Base-by-base conservation (phyloP, 331 rosid genomes). In the Spiraea crenata region DNA sequence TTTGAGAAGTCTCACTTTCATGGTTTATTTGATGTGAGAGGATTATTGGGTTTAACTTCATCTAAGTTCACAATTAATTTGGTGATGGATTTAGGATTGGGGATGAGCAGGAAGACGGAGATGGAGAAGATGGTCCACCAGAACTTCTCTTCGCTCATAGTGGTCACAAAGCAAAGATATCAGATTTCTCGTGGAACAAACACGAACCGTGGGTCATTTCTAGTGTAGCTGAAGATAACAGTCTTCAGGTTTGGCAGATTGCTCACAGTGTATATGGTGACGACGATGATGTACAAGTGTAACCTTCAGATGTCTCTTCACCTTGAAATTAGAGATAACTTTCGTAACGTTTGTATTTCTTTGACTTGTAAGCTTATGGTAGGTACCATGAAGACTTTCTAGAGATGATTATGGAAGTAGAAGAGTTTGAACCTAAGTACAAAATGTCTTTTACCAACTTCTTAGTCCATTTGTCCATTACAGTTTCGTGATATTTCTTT, bases 141-240 rank as follows among this genome's bases (percentile, higher is more conserved):
- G 97, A 93, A 78, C 90, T 91, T 65, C 85, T 86, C 17, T 93
- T 90, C 72, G 83, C 92, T 5, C 97, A 93, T 3, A 92, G 88
- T 15, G 95, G 99, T 65, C 99, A 93, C 75, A 89, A 82, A 69
- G 92, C 92, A 12, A 93, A 89, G 80, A 90, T 93, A 70, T 91
- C 99, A 14, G 99, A 93, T 75, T 89, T 91, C 78, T 86, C 92
- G 6, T 93, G 99, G 99, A 91, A 93, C 86, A 74, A 55, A 72
- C 54, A 89, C 25, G 85, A 68, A 75, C 91, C 95, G 64, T 91
- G 95, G 99, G 81, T 86, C 66, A 86, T 91, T 71, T 79, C 99
- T 38, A 93, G 96, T 67, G 99, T 91, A 31, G 97, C 92, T 0
- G 95, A 93, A 77, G 97, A 93, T 69, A 93, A 91, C 69, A 83